A percentile compares a stretch with the other conserved stretches of the same genome.
Evolutionary conservation across 495 filamentous ascomycete genomes (phyloP).

Genomic region (Xylaria castorea): DNA sequence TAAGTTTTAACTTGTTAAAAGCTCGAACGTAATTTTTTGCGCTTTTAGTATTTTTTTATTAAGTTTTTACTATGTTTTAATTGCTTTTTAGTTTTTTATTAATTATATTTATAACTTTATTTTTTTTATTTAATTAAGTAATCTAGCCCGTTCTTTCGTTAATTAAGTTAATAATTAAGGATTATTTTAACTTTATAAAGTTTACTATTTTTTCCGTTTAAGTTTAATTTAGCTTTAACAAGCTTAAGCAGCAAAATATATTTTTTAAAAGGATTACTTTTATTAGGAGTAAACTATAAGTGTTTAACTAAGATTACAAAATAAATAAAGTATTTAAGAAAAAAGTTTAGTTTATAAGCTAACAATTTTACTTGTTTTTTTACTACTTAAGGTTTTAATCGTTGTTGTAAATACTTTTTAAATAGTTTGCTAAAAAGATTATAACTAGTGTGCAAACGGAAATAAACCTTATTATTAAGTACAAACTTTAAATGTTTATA

Average conservation of each 20-base stretch:
- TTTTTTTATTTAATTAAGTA: conserved; percentile 2
- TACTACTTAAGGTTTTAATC: not conserved
- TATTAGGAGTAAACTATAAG: not conserved
- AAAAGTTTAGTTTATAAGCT: not conserved
- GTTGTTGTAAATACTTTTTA: not conserved
- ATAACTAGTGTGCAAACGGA: too few species aligned
- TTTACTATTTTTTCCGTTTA: too few species aligned
- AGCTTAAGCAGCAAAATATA: not conserved
- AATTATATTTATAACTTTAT: not conserved
- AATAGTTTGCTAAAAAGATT: too few species aligned
- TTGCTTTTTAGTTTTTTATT: not conserved
- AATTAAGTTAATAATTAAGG: not conserved
- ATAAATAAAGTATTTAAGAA: not conserved
- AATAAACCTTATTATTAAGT: too few species aligned
- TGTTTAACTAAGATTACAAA: not conserved
- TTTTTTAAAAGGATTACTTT: not conserved
- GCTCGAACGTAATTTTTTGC: not conserved
- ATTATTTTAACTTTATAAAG: not conserved
- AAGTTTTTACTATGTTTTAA: not conserved
- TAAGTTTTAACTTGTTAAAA: too few species aligned
- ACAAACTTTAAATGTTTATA: not conserved
- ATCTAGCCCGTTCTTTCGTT: not conserved
- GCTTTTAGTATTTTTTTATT: not conserved
- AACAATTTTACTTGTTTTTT: not conserved
- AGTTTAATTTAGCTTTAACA: too few species aligned